Base-by-base conservation (phyloP, 2,329 filamentous ascomycete genomes). In the Penicillium capsulatum region DNA sequence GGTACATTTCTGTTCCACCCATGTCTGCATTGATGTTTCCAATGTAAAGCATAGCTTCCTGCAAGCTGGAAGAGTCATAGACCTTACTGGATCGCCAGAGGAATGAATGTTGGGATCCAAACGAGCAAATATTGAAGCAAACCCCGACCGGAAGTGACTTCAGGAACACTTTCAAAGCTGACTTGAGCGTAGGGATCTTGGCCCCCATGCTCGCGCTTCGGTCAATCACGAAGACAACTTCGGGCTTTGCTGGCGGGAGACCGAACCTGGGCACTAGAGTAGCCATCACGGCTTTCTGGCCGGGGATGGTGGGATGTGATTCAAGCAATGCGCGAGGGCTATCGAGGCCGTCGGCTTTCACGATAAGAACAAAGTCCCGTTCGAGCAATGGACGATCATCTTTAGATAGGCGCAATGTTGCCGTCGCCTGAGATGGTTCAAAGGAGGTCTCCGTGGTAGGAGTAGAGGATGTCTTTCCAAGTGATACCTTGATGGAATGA, bases 211-310 rank as follows among this genome's bases (percentile, higher is more conserved):
- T 84, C 0, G 81, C 83, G 40, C 81, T 85, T 36, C 83, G 75
- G 57, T 89, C 84, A 39, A 80, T 83, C 3, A 89, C 66, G 49
- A 89, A 87, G 13, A 88, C 76, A 15, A 89, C 73, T 55, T 89
- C 84, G 0, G 74, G 74, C 13, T 61, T 64, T 7, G 72, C 68
- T 0, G 72, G 57, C 0, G 78, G 76, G 0, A 86, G 65, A n/a
- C 70, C 69, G 62, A 86, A 86, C 45, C 79, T 81, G 2, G 84
- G 84, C 0, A 87, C 81, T 0, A 88, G 66, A 0, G 83, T 85
- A 0, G 76, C 68, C 82, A 89, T 86, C 42, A 88, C 57, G 0
- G 83, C 82, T 3, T 78, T 72, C 34, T 84, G 49, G 38, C 77
- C 70, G 0, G 74, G 67, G 2, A 84, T 69, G 0, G 66, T 74